Conservation (phyloP, 192 early-diverging fungal species). For the Anaeromyces robustus region DNA sequence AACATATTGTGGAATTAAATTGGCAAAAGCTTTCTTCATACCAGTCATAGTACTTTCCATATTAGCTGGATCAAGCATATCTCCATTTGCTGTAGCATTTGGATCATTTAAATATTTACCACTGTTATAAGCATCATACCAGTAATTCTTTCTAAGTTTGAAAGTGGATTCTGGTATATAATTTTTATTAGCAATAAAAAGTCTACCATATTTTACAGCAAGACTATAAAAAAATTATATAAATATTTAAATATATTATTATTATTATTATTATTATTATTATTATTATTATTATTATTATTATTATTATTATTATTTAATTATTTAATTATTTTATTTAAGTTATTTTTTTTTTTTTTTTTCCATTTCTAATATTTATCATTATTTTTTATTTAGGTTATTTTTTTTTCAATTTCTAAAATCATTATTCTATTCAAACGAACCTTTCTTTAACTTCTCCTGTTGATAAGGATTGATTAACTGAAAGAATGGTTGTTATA, state of each 20-base stretch:
- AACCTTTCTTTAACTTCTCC: neutral
- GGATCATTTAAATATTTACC: slow-evolving; percentile 79
- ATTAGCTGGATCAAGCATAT: slow-evolving; percentile 75
- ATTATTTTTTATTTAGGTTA: no score
- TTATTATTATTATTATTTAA: no score
- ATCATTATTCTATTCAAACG: no score
- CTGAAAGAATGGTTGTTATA: slow-evolving; percentile 31
- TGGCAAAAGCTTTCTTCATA: slow-evolving; percentile 95
- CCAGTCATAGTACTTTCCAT: slow-evolving; percentile 96
- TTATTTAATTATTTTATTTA: no score
- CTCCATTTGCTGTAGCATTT: slow-evolving; percentile 23
- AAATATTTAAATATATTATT: no score
- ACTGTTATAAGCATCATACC: slow-evolving; percentile 62
- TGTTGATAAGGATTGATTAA: neutral
- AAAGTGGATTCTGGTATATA: slow-evolving; percentile 61
- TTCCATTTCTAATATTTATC: no score
- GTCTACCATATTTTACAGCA: slow-evolving; percentile 46
- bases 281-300: no score
- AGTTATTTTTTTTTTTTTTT: no score
- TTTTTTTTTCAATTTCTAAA: no score
- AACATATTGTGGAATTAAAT: slow-evolving; percentile 93
- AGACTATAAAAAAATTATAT: slow-evolving; percentile 7
- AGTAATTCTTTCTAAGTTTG: slow-evolving; percentile 45
- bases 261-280: no score
- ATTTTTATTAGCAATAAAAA: slow-evolving; percentile 43